phyloP scores from a whole-genome alignment of 2,329 filamentous ascomycete species.

The Parasarocladium wereldwijsianum region DNA sequence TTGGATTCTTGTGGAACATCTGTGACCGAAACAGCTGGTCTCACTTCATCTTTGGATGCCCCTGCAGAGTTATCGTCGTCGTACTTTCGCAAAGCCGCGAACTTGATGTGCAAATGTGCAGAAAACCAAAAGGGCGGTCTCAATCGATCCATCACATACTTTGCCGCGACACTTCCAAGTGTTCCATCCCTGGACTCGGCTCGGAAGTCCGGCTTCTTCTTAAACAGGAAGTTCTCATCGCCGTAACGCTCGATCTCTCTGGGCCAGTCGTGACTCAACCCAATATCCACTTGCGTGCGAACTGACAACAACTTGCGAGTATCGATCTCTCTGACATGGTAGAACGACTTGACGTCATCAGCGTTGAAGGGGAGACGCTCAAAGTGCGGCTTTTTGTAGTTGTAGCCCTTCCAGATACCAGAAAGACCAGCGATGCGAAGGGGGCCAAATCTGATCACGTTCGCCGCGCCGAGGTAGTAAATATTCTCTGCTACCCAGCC shows the following conservation, averaged over 20 bases:
- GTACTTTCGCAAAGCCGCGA: conserved; percentile 52
- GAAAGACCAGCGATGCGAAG: conserved; percentile 80
- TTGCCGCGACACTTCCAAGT: conserved; percentile 68
- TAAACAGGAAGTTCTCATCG: conserved; percentile 52
- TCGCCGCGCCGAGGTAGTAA: conserved; percentile 90
- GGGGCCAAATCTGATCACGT: conserved; percentile 70
- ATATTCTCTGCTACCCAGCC: conserved; percentile 96
- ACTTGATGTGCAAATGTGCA: conserved; percentile 86
- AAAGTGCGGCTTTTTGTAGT: conserved; percentile 71
- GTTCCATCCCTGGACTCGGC: conserved; percentile 60
- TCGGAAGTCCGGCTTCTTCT: conserved; percentile 58
- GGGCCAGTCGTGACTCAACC: conserved; percentile 94
- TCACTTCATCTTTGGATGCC: conserved; percentile 1
- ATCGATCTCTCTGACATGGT: conserved; percentile 82
- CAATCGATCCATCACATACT: conserved; percentile 65
- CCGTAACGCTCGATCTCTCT: conserved; percentile 68
- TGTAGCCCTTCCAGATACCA: conserved; percentile 86
- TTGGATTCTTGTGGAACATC: conserved; percentile 25
- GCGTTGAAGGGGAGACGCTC: conserved; percentile 75
- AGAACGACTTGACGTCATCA: conserved; percentile 67
- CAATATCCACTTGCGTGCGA: conserved; percentile 77
- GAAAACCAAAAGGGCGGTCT: conserved; percentile 83
- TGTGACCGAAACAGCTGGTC: background rate
- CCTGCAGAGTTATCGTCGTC: conserved; percentile 17
- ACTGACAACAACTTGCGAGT: conserved; percentile 78